A percentile compares a stretch with the other conserved stretches of the same genome.
Evolutionary conservation across 331 rosid species (phyloP).

Genomic region (Saraca asoca): DNA sequence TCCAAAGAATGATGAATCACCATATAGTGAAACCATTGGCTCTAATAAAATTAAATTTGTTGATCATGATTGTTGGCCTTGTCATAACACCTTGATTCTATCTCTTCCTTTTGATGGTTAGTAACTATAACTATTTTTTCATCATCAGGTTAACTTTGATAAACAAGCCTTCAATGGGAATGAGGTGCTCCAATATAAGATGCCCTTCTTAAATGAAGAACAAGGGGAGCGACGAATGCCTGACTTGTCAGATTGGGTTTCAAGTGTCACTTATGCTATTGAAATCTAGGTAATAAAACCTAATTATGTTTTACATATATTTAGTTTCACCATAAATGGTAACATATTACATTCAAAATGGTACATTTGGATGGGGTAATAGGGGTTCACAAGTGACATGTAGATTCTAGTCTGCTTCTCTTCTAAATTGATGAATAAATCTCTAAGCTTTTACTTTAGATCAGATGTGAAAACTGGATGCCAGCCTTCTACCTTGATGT

Average conservation of each 20-base stretch:
- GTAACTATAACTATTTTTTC: no score
- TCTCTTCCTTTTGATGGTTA: no score
- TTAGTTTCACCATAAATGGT: not conserved
- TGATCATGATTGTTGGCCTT: conserved; percentile 81
- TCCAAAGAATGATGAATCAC: no score
- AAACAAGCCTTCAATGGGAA: conserved; percentile 46
- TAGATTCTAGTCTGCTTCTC: not conserved
- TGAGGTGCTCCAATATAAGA: conserved; percentile 53
- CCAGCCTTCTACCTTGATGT: no score
- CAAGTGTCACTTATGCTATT: conserved; percentile 77
- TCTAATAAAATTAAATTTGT: conserved; percentile 50
- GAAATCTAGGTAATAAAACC: conserved; percentile 49
- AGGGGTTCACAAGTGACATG: not conserved
- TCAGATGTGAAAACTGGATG: no score
- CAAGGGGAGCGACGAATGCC: conserved; percentile 97
- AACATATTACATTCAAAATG: not conserved
- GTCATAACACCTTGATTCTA: no score
- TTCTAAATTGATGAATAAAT: not conserved
- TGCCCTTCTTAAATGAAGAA: conserved; percentile 55
- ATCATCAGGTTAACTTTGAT: conserved; percentile 38
- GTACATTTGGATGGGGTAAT: not conserved
- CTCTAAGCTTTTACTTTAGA: not conserved
- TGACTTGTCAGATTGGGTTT: conserved; percentile 85
- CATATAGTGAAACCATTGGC: conserved; percentile 47
- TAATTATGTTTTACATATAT: not conserved